Percentiles rank a stretch among this genome's conserved stretches.
Evolutionary conservation across 169 alveolate species (phyloP).

Genomic region (Plasmodium inui): DNA sequence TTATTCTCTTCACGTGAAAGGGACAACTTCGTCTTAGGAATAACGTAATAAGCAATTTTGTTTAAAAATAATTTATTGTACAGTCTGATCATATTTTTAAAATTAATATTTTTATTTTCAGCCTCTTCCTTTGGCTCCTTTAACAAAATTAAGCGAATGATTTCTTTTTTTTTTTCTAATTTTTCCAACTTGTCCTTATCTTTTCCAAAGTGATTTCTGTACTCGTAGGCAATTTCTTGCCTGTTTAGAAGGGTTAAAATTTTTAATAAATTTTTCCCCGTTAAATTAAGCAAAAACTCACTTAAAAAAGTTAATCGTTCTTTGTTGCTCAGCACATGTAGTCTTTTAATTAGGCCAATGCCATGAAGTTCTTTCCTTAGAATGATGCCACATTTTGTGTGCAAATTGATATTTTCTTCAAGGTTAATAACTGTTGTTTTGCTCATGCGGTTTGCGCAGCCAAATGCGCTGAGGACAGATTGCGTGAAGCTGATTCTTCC

Average conservation of each 20-base stretch:
- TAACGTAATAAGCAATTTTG: slow-evolving; percentile 49
- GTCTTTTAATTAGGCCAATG: slow-evolving; percentile 37
- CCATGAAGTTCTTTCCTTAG: slow-evolving; percentile 39
- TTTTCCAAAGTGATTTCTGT: neutral
- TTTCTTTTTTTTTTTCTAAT: slow-evolving; percentile 19
- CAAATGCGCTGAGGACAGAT: slow-evolving; percentile 11
- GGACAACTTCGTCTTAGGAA: slow-evolving; percentile 11
- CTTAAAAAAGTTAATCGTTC: slow-evolving; percentile 24
- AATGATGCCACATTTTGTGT: slow-evolving; percentile 42
- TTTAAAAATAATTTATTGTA: slow-evolving; percentile 31
- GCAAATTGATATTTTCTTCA: slow-evolving; percentile 25
- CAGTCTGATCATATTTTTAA: slow-evolving; percentile 9
- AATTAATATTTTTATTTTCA: slow-evolving; percentile 15
- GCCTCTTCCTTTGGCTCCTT: neutral
- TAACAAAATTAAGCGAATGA: slow-evolving; percentile 7
- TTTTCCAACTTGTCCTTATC: slow-evolving; percentile 11
- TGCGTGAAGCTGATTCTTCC: slow-evolving; percentile 47
- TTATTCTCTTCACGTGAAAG: neutral
- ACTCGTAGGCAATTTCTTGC: neutral
- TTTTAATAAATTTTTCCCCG: slow-evolving; percentile 22
- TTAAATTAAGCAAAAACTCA: slow-evolving; percentile 21
- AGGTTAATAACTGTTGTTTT: slow-evolving; percentile 3
- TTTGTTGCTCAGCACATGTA: slow-evolving; percentile 17
- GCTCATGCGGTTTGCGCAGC: neutral
- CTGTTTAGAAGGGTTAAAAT: neutral